Evolutionary conservation across 192 early-diverging fungal species (phyloP).

Genomic region (Entrophospora sp.): DNA sequence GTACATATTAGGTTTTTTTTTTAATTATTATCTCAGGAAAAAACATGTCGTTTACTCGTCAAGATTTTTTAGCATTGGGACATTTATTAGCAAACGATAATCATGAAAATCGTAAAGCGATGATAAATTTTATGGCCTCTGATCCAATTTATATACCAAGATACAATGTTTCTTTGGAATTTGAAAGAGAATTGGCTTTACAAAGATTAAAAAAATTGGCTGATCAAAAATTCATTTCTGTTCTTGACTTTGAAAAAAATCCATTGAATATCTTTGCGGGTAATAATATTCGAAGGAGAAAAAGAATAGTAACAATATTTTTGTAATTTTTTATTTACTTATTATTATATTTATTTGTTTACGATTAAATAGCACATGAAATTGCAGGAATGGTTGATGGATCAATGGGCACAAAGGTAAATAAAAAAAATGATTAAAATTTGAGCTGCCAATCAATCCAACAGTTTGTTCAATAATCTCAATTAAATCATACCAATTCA

Average conservation of each 20-base stretch:
- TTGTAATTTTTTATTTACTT: background rate
- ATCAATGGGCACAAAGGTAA: constrained; percentile 60
- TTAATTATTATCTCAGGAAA: too few relatives aligned
- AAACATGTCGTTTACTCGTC: too few relatives aligned
- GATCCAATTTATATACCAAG: constrained; percentile 53
- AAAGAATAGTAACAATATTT: background rate
- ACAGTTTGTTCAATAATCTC: background rate
- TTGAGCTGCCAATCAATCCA: too few relatives aligned
- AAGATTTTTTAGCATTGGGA: background rate
- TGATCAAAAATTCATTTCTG: constrained; percentile 48
- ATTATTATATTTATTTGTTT: too few relatives aligned
- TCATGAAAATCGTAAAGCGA: constrained; percentile 42
- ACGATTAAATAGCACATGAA: constrained; percentile 46
- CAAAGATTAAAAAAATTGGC: constrained; percentile 42
- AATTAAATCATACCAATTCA: background rate
- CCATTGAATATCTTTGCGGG: constrained; percentile 57
- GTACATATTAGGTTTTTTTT: too few relatives aligned
- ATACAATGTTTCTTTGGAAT: constrained; percentile 50
- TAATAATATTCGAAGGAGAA: background rate
- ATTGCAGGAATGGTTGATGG: constrained; percentile 65
- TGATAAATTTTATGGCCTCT: constrained; percentile 41
- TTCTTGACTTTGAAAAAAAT: constrained; percentile 63
- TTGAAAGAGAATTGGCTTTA: constrained; percentile 56
- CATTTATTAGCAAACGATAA: constrained; percentile 43
- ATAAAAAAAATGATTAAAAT: too few relatives aligned